phyloP scores from a whole-genome alignment of 108 stramenopile species.

The Aureococcus anophagefferens region DNA sequence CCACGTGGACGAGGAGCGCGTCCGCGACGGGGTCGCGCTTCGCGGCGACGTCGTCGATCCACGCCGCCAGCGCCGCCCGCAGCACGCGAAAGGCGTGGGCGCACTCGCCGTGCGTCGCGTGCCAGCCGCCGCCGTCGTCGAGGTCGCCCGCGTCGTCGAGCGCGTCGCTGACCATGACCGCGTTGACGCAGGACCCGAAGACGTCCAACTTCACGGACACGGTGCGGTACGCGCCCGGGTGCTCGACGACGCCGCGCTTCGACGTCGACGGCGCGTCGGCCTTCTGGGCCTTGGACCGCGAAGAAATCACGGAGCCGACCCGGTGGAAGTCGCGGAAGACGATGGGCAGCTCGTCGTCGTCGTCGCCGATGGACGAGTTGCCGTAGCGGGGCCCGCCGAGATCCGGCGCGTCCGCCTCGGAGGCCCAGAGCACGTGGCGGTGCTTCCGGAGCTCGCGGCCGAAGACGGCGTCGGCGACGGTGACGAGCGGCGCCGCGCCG shows the following conservation, averaged over 20 bases:
- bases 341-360: background rate
- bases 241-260: background rate
- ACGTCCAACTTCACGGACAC: conserved; percentile 88
- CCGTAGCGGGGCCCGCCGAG: conserved; percentile 54
- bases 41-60: conserved; percentile 71
- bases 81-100: conserved; percentile 56
- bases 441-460: conserved; percentile 61
- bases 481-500: conserved; percentile 57
- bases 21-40: conserved; percentile 62
- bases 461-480: conserved; percentile 70
- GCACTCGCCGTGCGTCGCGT: conserved; percentile 39
- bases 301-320: conserved; percentile 30
- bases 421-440: conserved; percentile 88
- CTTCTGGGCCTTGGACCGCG: conserved; percentile 28
- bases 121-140: conserved; percentile 42
- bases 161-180: conserved; percentile 50
- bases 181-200: conserved; percentile 78
- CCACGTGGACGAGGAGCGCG: conserved; percentile 71
- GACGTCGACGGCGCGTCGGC: conserved; percentile 11
- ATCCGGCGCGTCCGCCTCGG: conserved; percentile 63
- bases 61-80: conserved; percentile 63
- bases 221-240: conserved; percentile 71
- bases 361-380: conserved; percentile 22
- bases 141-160: conserved; percentile 19
- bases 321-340: conserved; percentile 33